A percentile compares a stretch with the other conserved stretches of the same genome.
Evolutionary conservation across 768 basidiomycete species (phyloP).

Genomic region (Boletus rubropictus): DNA sequence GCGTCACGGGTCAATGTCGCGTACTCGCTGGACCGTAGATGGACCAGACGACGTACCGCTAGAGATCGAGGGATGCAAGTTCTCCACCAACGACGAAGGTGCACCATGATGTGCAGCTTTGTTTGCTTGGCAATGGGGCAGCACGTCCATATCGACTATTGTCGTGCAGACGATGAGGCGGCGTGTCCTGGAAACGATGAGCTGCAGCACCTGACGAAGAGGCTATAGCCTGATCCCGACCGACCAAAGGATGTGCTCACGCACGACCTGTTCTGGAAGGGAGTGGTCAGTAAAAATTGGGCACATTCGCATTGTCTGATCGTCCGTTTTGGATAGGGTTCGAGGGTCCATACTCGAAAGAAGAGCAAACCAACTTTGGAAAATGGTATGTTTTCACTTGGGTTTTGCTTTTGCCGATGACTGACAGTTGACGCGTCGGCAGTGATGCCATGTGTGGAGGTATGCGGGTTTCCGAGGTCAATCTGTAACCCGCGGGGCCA

Average conservation of each 20-base stretch:
- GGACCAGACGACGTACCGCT: constrained; percentile 43
- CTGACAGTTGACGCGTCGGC: background rate
- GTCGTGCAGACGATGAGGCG: constrained; percentile 35
- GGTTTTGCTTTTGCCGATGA: background rate
- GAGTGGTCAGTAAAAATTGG: constrained; percentile 35
- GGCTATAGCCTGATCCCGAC: constrained; percentile 42
- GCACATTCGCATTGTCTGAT: background rate
- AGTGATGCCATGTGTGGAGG: constrained; percentile 52
- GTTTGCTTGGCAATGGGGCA: constrained; percentile 51
- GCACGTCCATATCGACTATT: constrained; percentile 54
- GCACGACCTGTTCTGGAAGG: constrained; percentile 53
- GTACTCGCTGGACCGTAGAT: constrained; percentile 51
- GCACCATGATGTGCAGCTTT: constrained; percentile 59
- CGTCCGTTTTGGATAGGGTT: constrained; percentile 37
- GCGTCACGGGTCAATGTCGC: constrained; percentile 58
- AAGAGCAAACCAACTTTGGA: constrained; percentile 47
- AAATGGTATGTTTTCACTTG: constrained; percentile 41
- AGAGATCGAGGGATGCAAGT: constrained; percentile 53
- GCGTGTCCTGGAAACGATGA: constrained; percentile 39
- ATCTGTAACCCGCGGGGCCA: background rate
- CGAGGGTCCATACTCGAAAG: constrained; percentile 59
- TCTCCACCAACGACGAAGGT: constrained; percentile 49
- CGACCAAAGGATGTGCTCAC: constrained; percentile 49
- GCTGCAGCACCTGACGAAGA: constrained; percentile 40
- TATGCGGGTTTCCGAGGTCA: constrained; percentile 10